Percentiles rank a stretch among this genome's conserved stretches.
Evolutionary conservation across 148 eudicot genomes (phyloP).

Genomic region (Persicaria tinctoria): DNA sequence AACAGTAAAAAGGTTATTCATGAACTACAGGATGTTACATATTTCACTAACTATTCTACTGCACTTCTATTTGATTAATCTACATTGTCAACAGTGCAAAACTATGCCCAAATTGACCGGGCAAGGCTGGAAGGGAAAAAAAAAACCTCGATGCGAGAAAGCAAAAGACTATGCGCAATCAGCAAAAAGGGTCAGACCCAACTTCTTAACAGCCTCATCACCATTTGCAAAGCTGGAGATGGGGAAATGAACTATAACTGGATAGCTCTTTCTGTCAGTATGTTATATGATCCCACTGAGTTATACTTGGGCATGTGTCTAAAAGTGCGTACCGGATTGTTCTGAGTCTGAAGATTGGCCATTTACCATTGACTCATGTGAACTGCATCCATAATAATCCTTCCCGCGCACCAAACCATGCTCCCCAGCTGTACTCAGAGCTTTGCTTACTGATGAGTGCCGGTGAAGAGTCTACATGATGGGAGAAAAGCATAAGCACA

Average conservation of each 20-base stretch:
- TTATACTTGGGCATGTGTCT: background rate
- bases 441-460: background rate
- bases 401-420: slow-evolving; percentile 75
- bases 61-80: background rate
- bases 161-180: background rate
- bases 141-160: background rate
- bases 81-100: background rate
- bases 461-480: background rate
- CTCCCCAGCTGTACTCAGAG: slow-evolving; percentile 34
- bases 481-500: background rate
- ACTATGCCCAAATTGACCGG: background rate
- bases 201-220: background rate
- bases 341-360: background rate
- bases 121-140: background rate
- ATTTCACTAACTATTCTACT: background rate
- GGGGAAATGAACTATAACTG: background rate
- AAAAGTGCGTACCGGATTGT: background rate
- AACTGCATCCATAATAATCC: slow-evolving; percentile 58
- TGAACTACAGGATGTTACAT: background rate
- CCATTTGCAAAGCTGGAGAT: background rate
- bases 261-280: too few relatives aligned
- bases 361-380: slow-evolving; percentile 18
- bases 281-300: background rate
- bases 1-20: background rate
- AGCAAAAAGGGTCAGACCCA: too few relatives aligned